Base-by-base conservation (phyloP, 352 stramenopile genomes). In the Phytophthora agathidicida region DNA sequence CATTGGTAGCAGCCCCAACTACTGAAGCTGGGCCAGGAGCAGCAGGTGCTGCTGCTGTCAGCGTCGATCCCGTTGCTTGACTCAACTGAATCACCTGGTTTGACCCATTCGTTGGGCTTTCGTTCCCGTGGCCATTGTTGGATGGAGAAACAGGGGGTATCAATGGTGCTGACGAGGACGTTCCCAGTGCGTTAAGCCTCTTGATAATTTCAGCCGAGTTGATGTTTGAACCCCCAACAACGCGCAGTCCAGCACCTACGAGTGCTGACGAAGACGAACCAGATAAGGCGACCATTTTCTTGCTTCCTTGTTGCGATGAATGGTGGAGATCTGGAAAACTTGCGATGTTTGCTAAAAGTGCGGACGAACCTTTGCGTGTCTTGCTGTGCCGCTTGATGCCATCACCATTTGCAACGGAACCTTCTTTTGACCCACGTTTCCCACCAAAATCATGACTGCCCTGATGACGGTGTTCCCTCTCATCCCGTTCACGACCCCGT, bases 181-280 rank as follows among this genome's bases (percentile, higher is more conserved):
- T 85, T 19, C 72, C 76, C 1, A 91, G 57, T 6, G 75, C 52
- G 23, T 89, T 67, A 19, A 91, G 73, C 36, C 72, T 75, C 16
- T 52, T 70, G 43, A 89, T 83, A 20, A 91, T 68, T 27, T 91
- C 78, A 0, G 22, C 52, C 1, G 64, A 67, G 46, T 75, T 88
- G 35, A 86, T 54, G 14, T 28, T 54, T 3, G 39, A 50, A 7
- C 44, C 59, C 10, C 42, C 30, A 33, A 60, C n/a, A 7, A 57
- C 44, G 0, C 30, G 20, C 16, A 58, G 47, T 1, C 43, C 57
- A 45, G 24, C 58, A 7, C 47, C 38, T 20, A 38, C n/a, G 17
- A 59, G 30, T 17, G 31, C 27, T 36, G 49, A 50, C 16, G 35
- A 19, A n/a, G 45, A 51, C 19, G 48, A 35, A 1, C 26, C 38